These are phyloP conservation scores for Dactylis glomerata DNA, from an alignment of 176 grass and related monocot species.

Conservation along the genomic window DNA sequence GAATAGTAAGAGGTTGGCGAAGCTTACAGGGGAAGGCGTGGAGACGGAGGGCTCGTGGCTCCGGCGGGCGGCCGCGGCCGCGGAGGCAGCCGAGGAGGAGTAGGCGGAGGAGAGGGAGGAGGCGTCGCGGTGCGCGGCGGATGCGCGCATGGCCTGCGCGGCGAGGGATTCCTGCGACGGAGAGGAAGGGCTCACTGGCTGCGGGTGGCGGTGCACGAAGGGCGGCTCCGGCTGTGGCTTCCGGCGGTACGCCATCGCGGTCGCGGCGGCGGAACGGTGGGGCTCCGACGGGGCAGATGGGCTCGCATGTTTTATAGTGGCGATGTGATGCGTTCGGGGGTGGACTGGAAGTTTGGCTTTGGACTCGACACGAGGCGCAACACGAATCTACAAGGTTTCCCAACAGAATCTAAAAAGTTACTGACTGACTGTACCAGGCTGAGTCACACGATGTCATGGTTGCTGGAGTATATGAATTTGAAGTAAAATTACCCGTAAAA, in stretches of 20 bases:
- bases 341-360: background rate
- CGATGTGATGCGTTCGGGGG: background rate
- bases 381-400: background rate
- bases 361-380: background rate
- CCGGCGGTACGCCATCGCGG: constrained; percentile 47
- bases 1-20: background rate
- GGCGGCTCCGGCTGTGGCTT: constrained; percentile 24
- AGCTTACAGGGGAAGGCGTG: constrained; percentile 41
- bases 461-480: too few relatives aligned
- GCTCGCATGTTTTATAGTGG: background rate
- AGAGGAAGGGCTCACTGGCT: constrained; percentile 32
- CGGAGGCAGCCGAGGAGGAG: constrained; percentile 44
- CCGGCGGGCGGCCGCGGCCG: constrained; percentile 35
- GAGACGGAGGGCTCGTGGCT: constrained; percentile 48
- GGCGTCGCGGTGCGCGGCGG: constrained; percentile 87
- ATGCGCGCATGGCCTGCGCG: constrained; percentile 91
- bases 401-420: too few relatives aligned
- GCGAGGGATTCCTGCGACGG: constrained; percentile 66
- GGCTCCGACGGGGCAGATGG: background rate
- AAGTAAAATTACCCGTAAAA: too few relatives aligned
- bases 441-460: too few relatives aligned
- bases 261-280: constrained; percentile 23
- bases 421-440: too few relatives aligned
- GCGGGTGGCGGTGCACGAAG: constrained; percentile 28
- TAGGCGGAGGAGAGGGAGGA: constrained; percentile 93